A percentile compares a stretch with the other conserved stretches of the same genome.
Conservation (phyloP, 129 eudicot species). For the Heracleum sosnowskyi region DNA sequence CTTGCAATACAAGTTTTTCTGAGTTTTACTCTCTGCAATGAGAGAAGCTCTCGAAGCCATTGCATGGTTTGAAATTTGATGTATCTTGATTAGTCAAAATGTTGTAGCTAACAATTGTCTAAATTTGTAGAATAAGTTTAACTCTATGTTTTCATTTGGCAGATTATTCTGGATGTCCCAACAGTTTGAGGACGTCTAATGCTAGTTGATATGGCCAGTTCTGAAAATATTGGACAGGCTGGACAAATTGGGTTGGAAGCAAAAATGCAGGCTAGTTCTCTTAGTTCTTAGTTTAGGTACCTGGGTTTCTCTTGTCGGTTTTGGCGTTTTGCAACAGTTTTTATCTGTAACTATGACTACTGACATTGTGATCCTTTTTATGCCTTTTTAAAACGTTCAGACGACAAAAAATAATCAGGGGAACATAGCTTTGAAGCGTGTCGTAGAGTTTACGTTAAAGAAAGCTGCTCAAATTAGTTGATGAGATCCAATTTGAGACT, state of each 20-base stretch:
- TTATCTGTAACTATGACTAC: too few species aligned
- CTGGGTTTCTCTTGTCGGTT: too few species aligned
- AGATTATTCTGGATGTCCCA: constrained; percentile 13
- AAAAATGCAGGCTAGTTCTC: too few species aligned
- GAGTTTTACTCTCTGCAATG: constrained; percentile 13
- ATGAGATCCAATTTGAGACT: too few species aligned
- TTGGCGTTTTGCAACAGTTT: too few species aligned
- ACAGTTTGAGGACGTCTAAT: constrained; percentile 82
- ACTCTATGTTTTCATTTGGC: neutral
- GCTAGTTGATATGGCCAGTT: constrained; percentile 99
- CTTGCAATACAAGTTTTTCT: neutral
- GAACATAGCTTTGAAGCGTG: constrained; percentile 13
- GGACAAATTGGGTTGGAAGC: too few species aligned
- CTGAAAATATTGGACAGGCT: constrained; percentile 95
- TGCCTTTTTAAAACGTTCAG: too few species aligned
- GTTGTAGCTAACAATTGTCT: neutral
- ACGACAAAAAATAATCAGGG: constrained; percentile 31
- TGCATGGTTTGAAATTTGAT: constrained; percentile 58
- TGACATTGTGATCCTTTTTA: too few species aligned
- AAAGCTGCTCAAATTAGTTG: too few species aligned
- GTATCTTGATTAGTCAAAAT: too few species aligned
- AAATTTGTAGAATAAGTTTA: neutral
- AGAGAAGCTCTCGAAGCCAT: constrained; percentile 26
- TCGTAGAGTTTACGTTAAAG: too few species aligned
- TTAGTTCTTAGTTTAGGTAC: too few species aligned